Percentiles rank a stretch among this genome's conserved stretches.
phyloP scores from a whole-genome alignment of 208 protist species.

The Histomonas meleagridis region DNA sequence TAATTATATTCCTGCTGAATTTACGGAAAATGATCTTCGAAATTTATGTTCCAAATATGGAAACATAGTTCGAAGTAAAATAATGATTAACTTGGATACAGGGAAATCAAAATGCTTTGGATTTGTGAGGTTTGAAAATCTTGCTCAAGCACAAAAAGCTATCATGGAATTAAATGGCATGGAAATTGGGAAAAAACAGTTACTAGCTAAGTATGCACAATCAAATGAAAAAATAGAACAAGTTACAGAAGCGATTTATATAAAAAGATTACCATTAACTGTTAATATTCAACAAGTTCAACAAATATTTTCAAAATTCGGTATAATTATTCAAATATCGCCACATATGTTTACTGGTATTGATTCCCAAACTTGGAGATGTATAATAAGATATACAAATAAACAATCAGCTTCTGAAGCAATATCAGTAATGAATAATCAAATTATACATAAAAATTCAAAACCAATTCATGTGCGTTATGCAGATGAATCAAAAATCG shows the following conservation, averaged over 20 bases:
- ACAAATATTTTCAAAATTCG: background rate
- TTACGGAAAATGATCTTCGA: background rate
- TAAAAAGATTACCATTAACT: background rate
- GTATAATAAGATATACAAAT: background rate
- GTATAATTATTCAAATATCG: background rate
- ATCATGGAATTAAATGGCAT: background rate
- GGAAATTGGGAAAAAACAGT: background rate
- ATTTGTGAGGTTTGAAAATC: background rate
- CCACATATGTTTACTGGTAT: background rate
- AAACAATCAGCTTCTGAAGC: background rate
- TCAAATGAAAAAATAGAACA: background rate
- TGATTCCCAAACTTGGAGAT: background rate
- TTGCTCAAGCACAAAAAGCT: background rate
- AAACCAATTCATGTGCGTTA: slow-evolving; percentile 12
- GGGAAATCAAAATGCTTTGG: slow-evolving; percentile 26
- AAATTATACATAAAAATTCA: background rate
- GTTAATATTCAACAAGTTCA: background rate
- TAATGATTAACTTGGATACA: slow-evolving; percentile 31
- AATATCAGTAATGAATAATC: background rate
- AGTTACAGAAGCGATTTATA: background rate
- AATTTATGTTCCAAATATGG: slow-evolving; percentile 9
- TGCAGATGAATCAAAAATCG: background rate
- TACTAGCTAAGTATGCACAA: slow-evolving; percentile 26
- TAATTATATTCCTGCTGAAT: slow-evolving; percentile 18
- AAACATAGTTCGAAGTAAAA: background rate